Conservation (phyloP, 2,329 filamentous ascomycete genomes). For the Diaporthe helianthi region DNA sequence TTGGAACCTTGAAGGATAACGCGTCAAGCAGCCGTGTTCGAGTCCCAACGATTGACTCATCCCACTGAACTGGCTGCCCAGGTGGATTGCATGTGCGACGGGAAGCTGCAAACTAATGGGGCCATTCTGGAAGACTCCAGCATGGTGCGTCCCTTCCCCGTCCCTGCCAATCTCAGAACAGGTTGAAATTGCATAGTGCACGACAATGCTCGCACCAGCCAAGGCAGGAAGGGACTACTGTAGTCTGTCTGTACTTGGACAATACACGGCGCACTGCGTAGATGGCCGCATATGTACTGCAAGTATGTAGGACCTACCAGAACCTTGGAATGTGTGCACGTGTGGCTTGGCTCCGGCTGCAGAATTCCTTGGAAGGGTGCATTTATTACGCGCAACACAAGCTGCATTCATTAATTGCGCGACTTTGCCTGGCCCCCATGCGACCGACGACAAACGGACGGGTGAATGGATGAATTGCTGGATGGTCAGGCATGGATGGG, state of each 20-base stretch:
- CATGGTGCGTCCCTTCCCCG: background rate
- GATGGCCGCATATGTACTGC: background rate
- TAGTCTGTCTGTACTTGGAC: background rate
- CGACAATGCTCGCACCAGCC: background rate
- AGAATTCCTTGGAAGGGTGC: background rate
- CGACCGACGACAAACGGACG: background rate
- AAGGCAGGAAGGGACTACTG: conserved; percentile 15
- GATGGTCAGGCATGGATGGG: background rate
- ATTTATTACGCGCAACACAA: conserved; percentile 16
- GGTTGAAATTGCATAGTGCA: background rate
- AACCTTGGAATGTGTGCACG: background rate
- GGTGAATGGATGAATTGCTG: conserved; percentile 13
- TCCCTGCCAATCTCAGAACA: conserved; percentile 18
- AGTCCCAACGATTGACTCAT: conserved; percentile 2
- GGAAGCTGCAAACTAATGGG: conserved; percentile 30
- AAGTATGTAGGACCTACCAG: background rate
- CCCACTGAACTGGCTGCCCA: background rate
- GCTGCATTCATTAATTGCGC: conserved; percentile 22
- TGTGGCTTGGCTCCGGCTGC: conserved; percentile 9
- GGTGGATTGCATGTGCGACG: conserved; percentile 6
- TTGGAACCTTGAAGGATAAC: background rate
- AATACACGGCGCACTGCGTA: background rate
- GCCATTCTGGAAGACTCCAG: conserved; percentile 12
- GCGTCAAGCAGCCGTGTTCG: conserved; percentile 3
- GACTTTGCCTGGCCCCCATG: background rate